Conservation (phyloP, 495 filamentous ascomycete species). For the Viridothelium virens region DNA sequence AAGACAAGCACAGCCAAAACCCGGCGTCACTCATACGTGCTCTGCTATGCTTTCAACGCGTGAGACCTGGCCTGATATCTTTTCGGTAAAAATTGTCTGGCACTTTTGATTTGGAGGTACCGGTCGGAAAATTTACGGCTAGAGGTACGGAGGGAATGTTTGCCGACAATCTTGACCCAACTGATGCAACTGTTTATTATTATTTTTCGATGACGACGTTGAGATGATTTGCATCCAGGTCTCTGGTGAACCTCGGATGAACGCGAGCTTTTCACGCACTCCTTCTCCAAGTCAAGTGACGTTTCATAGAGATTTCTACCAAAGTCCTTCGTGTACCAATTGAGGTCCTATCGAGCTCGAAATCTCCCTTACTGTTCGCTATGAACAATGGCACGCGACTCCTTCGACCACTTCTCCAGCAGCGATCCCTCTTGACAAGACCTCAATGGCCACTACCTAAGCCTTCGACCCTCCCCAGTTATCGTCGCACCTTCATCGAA, state of each 20-base stretch:
- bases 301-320: not conserved
- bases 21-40: too few species aligned
- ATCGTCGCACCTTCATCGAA: conserved; percentile 30
- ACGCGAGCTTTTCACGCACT: not conserved
- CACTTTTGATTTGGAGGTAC: too few species aligned
- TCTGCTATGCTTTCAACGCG: too few species aligned
- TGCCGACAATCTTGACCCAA: too few species aligned
- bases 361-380: not conserved
- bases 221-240: conserved; percentile 1
- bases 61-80: not conserved
- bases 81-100: not conserved
- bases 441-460: not conserved
- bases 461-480: not conserved
- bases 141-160: too few species aligned
- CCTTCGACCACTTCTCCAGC: not conserved
- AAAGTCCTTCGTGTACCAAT: too few species aligned
- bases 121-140: too few species aligned
- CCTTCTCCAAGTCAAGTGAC: not conserved
- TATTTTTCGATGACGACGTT: conserved; percentile 6
- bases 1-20: too few species aligned
- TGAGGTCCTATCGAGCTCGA: too few species aligned
- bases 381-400: conserved; percentile 7
- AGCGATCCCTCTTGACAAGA: not conserved
- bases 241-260: not conserved
- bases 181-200: not conserved